These are phyloP conservation scores for Ascodesmis nigricans DNA, from an alignment of 495 filamentous ascomycete genomes.

Conservation along the genomic window DNA sequence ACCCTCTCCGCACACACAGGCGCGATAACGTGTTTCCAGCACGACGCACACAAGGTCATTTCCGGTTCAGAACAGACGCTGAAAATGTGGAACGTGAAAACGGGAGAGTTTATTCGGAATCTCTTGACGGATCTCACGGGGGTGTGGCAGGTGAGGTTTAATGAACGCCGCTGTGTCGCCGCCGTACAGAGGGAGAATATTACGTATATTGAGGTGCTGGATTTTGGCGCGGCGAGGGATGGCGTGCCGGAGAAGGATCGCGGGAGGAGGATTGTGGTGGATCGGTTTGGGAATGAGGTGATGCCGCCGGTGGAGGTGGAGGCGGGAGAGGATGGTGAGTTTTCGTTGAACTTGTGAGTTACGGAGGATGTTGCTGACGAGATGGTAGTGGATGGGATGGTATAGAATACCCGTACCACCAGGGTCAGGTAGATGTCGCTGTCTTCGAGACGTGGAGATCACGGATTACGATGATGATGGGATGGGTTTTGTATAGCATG, in stretches of 20 bases:
- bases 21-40: constrained; percentile 97
- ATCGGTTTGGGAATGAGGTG: constrained; percentile 32
- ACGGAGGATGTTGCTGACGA: no score
- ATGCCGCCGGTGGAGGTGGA: no score
- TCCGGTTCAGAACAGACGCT: constrained; percentile 85
- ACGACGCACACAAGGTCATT: constrained; percentile 91
- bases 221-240: constrained; percentile 77
- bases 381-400: no score
- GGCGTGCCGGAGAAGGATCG: constrained; percentile 52
- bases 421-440: no score
- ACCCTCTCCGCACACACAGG: constrained; percentile 82
- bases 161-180: constrained; percentile 84
- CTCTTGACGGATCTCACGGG: constrained; percentile 85
- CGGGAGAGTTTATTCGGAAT: constrained; percentile 79
- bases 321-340: no score
- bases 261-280: constrained; percentile 60
- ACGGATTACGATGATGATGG: no score
- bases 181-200: constrained; percentile 80
- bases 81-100: constrained; percentile 97
- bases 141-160: constrained; percentile 98
- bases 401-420: no score
- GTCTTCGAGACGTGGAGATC: no score
- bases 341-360: background rate
- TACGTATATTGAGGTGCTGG: constrained; percentile 90
- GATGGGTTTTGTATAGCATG: no score